Evolutionary conservation across 305 asterid species (phyloP), one percentile per base, ranked within the genome.

Genomic region (Rubia balearica): DNA sequence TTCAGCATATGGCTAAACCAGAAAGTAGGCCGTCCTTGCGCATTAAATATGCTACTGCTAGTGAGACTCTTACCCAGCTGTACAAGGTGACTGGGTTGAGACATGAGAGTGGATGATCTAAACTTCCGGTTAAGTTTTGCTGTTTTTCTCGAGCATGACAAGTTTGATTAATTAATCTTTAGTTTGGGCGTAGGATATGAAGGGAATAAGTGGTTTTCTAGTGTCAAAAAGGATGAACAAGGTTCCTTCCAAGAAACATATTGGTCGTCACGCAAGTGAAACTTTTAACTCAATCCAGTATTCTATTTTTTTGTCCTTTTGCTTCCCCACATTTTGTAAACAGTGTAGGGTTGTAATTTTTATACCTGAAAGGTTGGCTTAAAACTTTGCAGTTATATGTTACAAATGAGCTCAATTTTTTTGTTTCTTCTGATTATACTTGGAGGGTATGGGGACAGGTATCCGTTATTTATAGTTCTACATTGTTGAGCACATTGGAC

Each of bases 31-130:
- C 12, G 12, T 66, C 59, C 5, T 45, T 43, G 33, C 43, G 70
- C 57, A 24, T 48, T 36, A 24, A 16, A 65, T 64, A 13, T 65
- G 3, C 11, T 43, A 21, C 48, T 21, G 27, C 40, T 42, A 46
- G 49, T 27, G 64, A 53, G 64, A 49, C 17, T 68, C 71, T 48
- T 67, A 53, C 49, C 46, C 60, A 46, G 60, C 45, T 48, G 14
- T 16, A 67, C 22, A 27, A 30, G 49, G 30, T 53, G 13, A 67
- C 6, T 30, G 2, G 36, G 17, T 46, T 48, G 42, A 67, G 38
- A 33, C 38, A 3, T 33, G 38, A 33, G 71, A 49, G 42, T 67
- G 24, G 8, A 46, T 45, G 8, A 46, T 24, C 21, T 3, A 24
- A 13, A 10, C 14, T n/a, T 36, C 33, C 21, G 33, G 33, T 21